A percentile compares a stretch with the other conserved stretches of the same genome.
Conservation (phyloP, 1,284 basidiomycete species). For the Leucoagaricus sp. region DNA sequence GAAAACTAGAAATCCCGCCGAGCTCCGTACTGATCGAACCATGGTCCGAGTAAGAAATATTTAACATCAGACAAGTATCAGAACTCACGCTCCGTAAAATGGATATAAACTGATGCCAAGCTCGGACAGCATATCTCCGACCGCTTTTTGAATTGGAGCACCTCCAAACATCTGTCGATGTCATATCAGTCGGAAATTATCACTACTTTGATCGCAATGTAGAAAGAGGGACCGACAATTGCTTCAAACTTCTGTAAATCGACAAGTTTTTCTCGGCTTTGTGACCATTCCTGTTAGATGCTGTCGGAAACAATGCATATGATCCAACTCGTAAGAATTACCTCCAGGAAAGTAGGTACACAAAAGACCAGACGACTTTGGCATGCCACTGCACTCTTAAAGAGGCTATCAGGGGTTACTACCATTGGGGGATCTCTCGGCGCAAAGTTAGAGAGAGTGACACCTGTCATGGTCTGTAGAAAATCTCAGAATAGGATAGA, state of each 20-base stretch:
- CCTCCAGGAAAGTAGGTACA: constrained; percentile 29
- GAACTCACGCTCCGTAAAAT: constrained; percentile 31
- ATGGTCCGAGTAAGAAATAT: background rate
- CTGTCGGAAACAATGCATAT: too few species aligned
- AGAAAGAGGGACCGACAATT: constrained; percentile 19
- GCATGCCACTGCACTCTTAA: constrained; percentile 18
- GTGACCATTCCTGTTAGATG: constrained; percentile 28
- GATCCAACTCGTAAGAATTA: constrained; percentile 2
- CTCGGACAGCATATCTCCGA: constrained; percentile 23
- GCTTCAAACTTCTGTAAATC: constrained; percentile 20
- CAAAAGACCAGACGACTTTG: constrained; percentile 23
- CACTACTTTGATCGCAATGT: background rate
- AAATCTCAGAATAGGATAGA: too few species aligned
- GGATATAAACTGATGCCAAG: constrained; percentile 27
- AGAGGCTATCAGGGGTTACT: constrained; percentile 23
- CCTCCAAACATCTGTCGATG: constrained; percentile 28
- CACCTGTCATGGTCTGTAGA: constrained; percentile 22
- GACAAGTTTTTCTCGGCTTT: constrained; percentile 20
- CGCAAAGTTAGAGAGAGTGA: constrained; percentile 24
- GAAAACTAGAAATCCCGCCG: constrained; percentile 19
- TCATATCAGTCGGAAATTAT: background rate
- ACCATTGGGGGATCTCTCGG: constrained; percentile 22
- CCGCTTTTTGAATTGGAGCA: constrained; percentile 24
- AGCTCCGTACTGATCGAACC: constrained; percentile 24
- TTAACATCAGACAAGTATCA: background rate